phyloP scores from a whole-genome alignment of 2,329 filamentous ascomycete genomes.

The Albophoma yamanashiensis region DNA sequence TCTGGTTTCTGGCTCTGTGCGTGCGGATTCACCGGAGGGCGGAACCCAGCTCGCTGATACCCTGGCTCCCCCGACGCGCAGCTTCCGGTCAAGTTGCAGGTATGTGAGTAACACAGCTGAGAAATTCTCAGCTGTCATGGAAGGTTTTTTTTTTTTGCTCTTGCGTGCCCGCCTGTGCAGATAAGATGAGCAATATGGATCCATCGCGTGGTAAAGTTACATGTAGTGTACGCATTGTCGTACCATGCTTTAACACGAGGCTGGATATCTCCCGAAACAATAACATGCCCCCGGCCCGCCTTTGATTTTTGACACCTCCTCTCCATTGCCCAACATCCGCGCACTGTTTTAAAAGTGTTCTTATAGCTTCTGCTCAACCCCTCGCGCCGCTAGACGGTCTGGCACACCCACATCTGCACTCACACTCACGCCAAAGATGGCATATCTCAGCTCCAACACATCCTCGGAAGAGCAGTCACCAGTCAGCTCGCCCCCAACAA shows the following conservation, averaged over 20 bases:
- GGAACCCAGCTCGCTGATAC: neutral
- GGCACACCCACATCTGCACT: neutral
- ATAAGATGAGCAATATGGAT: neutral
- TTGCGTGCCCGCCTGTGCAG: neutral
- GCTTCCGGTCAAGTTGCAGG: neutral
- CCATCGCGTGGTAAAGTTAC: neutral
- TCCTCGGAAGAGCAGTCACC: slow-evolving; percentile 7
- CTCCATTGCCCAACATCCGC: neutral
- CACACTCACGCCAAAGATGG: slow-evolving; percentile 4
- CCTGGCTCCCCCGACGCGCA: neutral
- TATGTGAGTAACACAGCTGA: too few relatives aligned
- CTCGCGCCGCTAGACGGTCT: neutral
- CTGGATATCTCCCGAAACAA: neutral
- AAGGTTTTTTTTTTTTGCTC: neutral
- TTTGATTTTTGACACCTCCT: neutral
- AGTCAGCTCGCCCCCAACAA: slow-evolving; percentile 8
- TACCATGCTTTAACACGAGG: neutral
- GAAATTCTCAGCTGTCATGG: neutral
- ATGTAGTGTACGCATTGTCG: neutral
- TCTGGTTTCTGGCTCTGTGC: neutral
- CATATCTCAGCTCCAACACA: slow-evolving; percentile 4
- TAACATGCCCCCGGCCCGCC: neutral
- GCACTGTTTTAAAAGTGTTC: neutral
- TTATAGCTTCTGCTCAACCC: neutral
- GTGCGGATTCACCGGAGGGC: neutral